Evolutionary conservation across 768 basidiomycete genomes (phyloP).

Genomic region (Paxillus ammoniavirescens): DNA sequence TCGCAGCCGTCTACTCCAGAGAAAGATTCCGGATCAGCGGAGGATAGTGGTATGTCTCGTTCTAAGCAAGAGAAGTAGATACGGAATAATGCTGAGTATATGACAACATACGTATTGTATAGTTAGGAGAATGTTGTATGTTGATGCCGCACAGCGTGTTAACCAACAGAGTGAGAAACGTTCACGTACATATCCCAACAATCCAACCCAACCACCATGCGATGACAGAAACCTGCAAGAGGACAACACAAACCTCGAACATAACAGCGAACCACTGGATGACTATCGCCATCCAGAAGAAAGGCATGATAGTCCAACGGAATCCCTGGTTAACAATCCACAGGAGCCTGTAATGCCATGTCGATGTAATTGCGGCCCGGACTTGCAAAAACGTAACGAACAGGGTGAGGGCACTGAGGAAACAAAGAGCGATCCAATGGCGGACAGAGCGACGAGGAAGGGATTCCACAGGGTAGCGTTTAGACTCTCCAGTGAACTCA

Average conservation of each 20-base stretch:
- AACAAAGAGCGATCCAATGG: slow-evolving; percentile 64
- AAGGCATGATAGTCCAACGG: slow-evolving; percentile 60
- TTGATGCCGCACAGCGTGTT: slow-evolving; percentile 1
- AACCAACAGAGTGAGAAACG: background rate
- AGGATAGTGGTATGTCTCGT: background rate
- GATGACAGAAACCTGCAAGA: slow-evolving; percentile 56
- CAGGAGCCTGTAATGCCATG: slow-evolving; percentile 50
- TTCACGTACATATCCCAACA: slow-evolving; percentile 46
- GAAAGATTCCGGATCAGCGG: background rate
- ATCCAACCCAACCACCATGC: slow-evolving; percentile 80
- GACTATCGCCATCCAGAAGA: slow-evolving; percentile 61
- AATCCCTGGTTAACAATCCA: slow-evolving; percentile 61
- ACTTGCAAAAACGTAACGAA: slow-evolving; percentile 52
- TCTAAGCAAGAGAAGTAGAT: background rate
- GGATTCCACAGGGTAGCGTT: slow-evolving; percentile 56
- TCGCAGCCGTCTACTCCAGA: background rate
- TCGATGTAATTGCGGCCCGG: slow-evolving; percentile 56
- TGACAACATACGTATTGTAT: background rate
- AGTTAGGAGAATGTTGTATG: slow-evolving; percentile 12
- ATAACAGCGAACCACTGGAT: slow-evolving; percentile 68
- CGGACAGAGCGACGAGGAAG: slow-evolving; percentile 62
- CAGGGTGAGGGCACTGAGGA: slow-evolving; percentile 51
- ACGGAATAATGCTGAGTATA: background rate
- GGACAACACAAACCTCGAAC: slow-evolving; percentile 55
- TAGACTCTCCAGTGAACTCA: slow-evolving; percentile 77